Evolutionary conservation across 306 rosid genomes (phyloP).

Genomic region (Sindora glabra): DNA sequence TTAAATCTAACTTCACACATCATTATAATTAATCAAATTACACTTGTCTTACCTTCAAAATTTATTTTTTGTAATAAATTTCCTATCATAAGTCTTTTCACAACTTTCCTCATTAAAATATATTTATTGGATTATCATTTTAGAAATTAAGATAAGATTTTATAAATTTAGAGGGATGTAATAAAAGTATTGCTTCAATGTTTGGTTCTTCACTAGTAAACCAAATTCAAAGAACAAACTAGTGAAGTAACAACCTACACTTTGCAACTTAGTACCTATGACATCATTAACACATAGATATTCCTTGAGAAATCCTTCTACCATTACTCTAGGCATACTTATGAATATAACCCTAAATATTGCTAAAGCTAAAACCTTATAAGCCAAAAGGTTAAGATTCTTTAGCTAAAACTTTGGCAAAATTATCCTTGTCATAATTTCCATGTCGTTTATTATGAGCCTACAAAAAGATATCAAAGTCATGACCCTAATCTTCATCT

Average conservation of each 20-base stretch:
- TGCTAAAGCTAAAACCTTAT: constrained; percentile 34
- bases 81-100: too few species aligned
- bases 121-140: too few species aligned
- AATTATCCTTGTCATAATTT: constrained; percentile 35
- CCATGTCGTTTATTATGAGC: constrained; percentile 33
- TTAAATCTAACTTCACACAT: too few species aligned
- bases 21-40: too few species aligned
- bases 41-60: too few species aligned
- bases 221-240: constrained; percentile 40
- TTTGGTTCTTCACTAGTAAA: constrained; percentile 44
- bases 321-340: constrained; percentile 55
- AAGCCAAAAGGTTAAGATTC: constrained; percentile 39
- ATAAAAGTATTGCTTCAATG: constrained; percentile 38
- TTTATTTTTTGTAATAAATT: too few species aligned
- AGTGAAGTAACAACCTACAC: constrained; percentile 32
- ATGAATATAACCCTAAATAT: constrained; percentile 32
- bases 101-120: too few species aligned
- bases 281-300: constrained; percentile 41
- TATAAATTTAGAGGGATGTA: too few species aligned
- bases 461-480: constrained; percentile 46
- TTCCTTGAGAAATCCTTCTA: constrained; percentile 47
- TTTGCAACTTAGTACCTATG: constrained; percentile 45
- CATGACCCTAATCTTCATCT: constrained; percentile 33
- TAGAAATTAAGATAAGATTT: too few species aligned
- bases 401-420: constrained; percentile 57